Evolutionary conservation across 352 stramenopile genomes (phyloP).

Genomic region (Phytophthora tubulina): DNA sequence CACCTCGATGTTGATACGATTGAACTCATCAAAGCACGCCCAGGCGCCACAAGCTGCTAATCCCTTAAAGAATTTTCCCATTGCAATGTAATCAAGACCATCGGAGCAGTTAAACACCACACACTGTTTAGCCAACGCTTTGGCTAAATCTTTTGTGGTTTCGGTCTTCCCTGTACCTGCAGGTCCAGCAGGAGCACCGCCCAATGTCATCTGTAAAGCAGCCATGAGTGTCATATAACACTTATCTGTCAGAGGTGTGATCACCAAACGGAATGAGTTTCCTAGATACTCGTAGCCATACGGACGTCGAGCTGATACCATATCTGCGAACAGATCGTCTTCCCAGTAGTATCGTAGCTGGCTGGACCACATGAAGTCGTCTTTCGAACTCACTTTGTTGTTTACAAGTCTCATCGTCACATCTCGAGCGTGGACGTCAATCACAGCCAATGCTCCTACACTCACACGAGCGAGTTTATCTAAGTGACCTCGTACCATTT

Average conservation of each 20-base stretch:
- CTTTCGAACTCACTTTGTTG: slow-evolving; percentile 86
- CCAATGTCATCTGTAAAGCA: slow-evolving; percentile 95
- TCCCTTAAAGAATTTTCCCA: slow-evolving; percentile 95
- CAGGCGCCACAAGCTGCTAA: slow-evolving; percentile 93
- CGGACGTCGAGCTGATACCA: slow-evolving; percentile 91
- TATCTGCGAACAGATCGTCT: slow-evolving; percentile 87
- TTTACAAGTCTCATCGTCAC: slow-evolving; percentile 91
- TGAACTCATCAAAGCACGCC: slow-evolving; percentile 98
- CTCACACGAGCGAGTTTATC: slow-evolving; percentile 93
- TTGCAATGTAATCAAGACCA: slow-evolving; percentile 95
- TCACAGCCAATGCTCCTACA: slow-evolving; percentile 94
- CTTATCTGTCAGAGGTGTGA: slow-evolving; percentile 96
- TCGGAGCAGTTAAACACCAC: slow-evolving; percentile 97
- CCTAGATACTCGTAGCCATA: slow-evolving; percentile 97
- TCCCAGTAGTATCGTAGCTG: slow-evolving; percentile 97
- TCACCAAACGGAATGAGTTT: slow-evolving; percentile 95
- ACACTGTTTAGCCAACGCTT: slow-evolving; percentile 95
- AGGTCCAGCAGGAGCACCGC: slow-evolving; percentile 91
- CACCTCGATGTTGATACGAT: slow-evolving; percentile 96
- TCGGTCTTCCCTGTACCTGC: slow-evolving; percentile 96
- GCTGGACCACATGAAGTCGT: slow-evolving; percentile 95
- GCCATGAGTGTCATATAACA: slow-evolving; percentile 97
- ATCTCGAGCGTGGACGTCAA: slow-evolving; percentile 96
- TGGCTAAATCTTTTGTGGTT: slow-evolving; percentile 95
- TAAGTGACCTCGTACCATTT: slow-evolving; percentile 90